Evolutionary conservation across 306 rosid species (phyloP).

Genomic region (Senna siamea): DNA sequence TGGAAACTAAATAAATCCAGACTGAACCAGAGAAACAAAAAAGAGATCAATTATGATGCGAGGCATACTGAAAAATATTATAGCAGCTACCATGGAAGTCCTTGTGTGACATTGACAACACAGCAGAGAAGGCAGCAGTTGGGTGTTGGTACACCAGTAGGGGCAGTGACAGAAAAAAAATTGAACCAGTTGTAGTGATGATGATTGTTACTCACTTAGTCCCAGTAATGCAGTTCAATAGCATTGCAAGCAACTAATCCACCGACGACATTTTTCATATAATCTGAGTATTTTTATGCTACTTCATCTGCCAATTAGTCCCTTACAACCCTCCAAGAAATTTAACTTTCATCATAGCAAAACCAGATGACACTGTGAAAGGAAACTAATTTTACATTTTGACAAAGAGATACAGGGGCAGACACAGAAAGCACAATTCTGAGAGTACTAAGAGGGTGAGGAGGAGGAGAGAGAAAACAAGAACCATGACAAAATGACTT

Average conservation of each 20-base stretch:
- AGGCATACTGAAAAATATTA: no score
- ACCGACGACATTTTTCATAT: not conserved
- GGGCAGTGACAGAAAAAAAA: not conserved
- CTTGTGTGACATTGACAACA: not conserved
- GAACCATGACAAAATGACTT: no score
- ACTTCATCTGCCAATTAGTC: not conserved
- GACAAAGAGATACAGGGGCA: no score
- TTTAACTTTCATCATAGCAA: not conserved
- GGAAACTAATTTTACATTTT: no score
- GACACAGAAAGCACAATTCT: no score
- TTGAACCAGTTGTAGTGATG: not conserved
- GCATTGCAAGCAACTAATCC: not conserved
- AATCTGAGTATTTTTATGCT: not conserved
- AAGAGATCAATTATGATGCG: no score
- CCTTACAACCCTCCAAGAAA: not conserved
- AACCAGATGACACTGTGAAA: not conserved
- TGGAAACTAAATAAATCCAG: no score
- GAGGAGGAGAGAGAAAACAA: no score
- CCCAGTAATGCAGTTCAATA: not conserved
- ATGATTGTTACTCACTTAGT: not conserved
- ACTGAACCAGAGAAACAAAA: no score
- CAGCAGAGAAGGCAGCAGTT: not conserved
- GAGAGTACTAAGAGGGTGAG: no score
- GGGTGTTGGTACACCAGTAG: not conserved
- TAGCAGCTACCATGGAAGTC: no score